Percentiles rank a stretch among this genome's conserved stretches.
Conservation (phyloP, 1,284 basidiomycete species). For the Boletus albobrunnescens region DNA sequence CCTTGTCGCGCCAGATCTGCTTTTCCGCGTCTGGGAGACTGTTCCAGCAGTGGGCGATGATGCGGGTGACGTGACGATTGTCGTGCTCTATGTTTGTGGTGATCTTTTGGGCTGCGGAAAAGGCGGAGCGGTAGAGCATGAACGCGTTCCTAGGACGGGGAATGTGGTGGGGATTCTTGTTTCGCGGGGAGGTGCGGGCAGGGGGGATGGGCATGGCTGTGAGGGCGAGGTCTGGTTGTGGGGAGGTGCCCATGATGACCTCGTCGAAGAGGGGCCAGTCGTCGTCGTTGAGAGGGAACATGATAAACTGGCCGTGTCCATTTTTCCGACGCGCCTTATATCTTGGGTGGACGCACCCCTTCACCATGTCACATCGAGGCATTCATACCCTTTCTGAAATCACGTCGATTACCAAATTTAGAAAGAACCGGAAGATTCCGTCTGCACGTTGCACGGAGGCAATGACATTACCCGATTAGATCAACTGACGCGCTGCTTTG, state of each 20-base stretch:
- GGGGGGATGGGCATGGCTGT: slow-evolving; percentile 30
- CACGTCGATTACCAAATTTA: slow-evolving; percentile 18
- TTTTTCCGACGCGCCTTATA: slow-evolving; percentile 24
- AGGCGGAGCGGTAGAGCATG: slow-evolving; percentile 79
- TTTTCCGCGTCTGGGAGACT: slow-evolving; percentile 45
- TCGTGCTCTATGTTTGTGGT: slow-evolving; percentile 45
- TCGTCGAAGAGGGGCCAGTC: slow-evolving; percentile 29
- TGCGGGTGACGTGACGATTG: slow-evolving; percentile 56
- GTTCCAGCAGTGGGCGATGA: slow-evolving; percentile 54
- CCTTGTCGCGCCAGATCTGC: slow-evolving; percentile 48
- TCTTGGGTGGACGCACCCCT: slow-evolving; percentile 15
- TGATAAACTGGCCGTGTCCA: too few species aligned
- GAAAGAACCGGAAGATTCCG: slow-evolving; percentile 22
- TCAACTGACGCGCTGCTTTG: slow-evolving; percentile 21
- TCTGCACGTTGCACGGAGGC: slow-evolving; percentile 25
- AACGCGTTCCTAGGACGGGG: slow-evolving; percentile 81
- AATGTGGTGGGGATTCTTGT: slow-evolving; percentile 40
- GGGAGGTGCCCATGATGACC: slow-evolving; percentile 6
- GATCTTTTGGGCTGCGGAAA: slow-evolving; percentile 47
- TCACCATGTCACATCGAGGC: slow-evolving; percentile 25
- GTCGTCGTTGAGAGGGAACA: slow-evolving; percentile 11
- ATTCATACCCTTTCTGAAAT: slow-evolving; percentile 26
- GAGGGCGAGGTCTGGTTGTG: slow-evolving; percentile 8
- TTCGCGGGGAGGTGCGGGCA: slow-evolving; percentile 26
- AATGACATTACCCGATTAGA: slow-evolving; percentile 9